Base-by-base conservation (phyloP, 345 rosid genomes). In the Euphorbia pulcherrima region DNA sequence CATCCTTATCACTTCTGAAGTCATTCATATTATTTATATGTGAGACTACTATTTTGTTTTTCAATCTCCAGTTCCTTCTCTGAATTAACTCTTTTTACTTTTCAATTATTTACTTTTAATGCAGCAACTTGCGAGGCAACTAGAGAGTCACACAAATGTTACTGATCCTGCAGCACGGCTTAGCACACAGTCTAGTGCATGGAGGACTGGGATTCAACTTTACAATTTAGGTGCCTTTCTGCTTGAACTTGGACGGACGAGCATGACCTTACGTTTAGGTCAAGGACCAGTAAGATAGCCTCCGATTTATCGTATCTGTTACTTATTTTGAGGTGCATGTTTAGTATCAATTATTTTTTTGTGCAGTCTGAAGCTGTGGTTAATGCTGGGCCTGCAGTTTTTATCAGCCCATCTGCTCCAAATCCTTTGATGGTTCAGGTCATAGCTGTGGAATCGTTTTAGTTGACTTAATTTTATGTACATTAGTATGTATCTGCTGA, bases 351-450 rank as follows among this genome's bases (percentile, higher is more conserved):
- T 56, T 27, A 8, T 67, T 60, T 51, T n/a, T 79, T 81, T 14
- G 16, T 72, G 71, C 85, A 88, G 95, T 78, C 90, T 46, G 92
- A 89, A 72, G 86, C 95, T 61, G 78, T 85, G 62, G 90, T 89
- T 57, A 89, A 86, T 79, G 86, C 92, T 68, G 95, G 95, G 33
- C 95, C 92, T 60, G 95, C 92, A 17, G 83, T 89, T 68, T 89
- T 82, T 72, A 81, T 89, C 59, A 85, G 86, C 18, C 81, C 88
- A 51, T 71, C 86, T 67, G 86, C 88, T 78, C 95, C 95, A 57
- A 89, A 86, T 72, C 95, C 90, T 58, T 79, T 88, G 50, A 88
- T 88, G 92, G 95, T 86, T 82, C 95, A 86, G 91, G 91, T 79
- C 70, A 61, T 72, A 62, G 39, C 73, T 77, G 41, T 12, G 56